Evolutionary conservation across 2,329 filamentous ascomycete species (phyloP), one percentile per base, ranked within the genome.

Genomic region (Eutypa lata): DNA sequence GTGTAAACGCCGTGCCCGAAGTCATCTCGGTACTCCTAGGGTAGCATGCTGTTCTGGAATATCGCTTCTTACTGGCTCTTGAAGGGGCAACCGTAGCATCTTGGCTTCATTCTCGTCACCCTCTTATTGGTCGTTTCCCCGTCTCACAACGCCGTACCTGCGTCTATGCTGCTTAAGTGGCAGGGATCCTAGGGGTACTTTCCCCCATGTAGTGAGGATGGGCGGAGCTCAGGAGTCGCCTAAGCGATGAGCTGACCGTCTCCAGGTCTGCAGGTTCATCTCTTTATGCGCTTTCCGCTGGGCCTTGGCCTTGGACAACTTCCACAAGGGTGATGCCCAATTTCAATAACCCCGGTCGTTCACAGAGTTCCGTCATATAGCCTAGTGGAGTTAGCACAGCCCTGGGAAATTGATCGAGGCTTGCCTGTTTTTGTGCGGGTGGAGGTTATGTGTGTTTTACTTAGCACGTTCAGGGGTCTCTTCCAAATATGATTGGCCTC

Each of bases 81-180:
- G 47, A 60, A n/a, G n/a, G 44, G 44, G 22, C 43, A 46, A 56
- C 56, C 55, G 54, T 52, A 50, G 49, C 31, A 47, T 47, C 44
- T 46, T 24, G 50, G 42, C 42, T 48, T 55, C 53, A 21, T 13
- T 16, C 11, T n/a, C 37, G 45, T 49, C 26, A 11, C 44, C 28
- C 28, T 52, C 47, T 53, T 47, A 62, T 67, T 67, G 65, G 64
- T 47, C 37, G n/a, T 46, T 47, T 50, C 54, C 35, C 47, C 54
- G 66, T 68, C 65, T 66, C 65, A 67, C 65, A 53, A 64, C 62
- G 58, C 49, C 54, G 65, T 67, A 66, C 66, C 66, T 68, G 65
- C 66, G 59, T 67, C 53, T 61, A 59, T 51, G 35, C 50, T 52
- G 42, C 26, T 5, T 45, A n/a, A 28, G 7, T 28, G 22, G 4